Evolutionary conservation across 768 basidiomycete genomes (phyloP), one percentile per base, ranked within the genome.

Genomic region (Collybia mongolica): DNA sequence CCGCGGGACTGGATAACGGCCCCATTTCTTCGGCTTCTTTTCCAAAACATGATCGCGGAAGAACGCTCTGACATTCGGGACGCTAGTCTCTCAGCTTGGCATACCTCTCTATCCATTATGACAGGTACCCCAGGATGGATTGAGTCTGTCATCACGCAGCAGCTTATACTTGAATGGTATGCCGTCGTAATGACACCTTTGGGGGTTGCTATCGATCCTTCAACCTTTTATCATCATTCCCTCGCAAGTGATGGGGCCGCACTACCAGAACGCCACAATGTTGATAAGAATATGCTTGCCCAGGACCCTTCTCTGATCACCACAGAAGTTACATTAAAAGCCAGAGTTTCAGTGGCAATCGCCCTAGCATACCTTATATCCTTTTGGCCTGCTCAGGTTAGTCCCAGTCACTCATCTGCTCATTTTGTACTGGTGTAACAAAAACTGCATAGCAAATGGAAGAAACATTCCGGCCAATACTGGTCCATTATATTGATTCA

Each of bases 21-120:
- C 0, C 77, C 83, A 2, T 88, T 96, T 58, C 72, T 97, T 49
- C 84, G 85, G 1, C 80, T 98, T 6, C 76, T 99, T 22, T 93
- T 93, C 70, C 95, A 98, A 65, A 98, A 98, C 66, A 77, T 99
- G 39, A 72, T 98, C 32, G 85, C 90, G 22, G 97, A 99, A 64
- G 94, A 98, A 63, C 86, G 91, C 11, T 60, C 68, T 1, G 97
- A 98, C 55, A 86, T 98, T 51, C 85, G 95, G 26, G 72, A 80
- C 6, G 77, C 83, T 2, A 91, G 88, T 9, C 72, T 89, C 14
- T 61, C 72, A 3, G 82, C 90, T 0, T 98, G 95, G 93, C 72
- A 74, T 40, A 77, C 81, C 8, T 86, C 89, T 2, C 65, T 95
- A 3, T 68, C 76, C 4, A 76, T 87, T 44, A 62, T 85, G 51